Evolutionary conservation across 306 rosid species (phyloP).

Genomic region (Chamaecrista fasciculata): DNA sequence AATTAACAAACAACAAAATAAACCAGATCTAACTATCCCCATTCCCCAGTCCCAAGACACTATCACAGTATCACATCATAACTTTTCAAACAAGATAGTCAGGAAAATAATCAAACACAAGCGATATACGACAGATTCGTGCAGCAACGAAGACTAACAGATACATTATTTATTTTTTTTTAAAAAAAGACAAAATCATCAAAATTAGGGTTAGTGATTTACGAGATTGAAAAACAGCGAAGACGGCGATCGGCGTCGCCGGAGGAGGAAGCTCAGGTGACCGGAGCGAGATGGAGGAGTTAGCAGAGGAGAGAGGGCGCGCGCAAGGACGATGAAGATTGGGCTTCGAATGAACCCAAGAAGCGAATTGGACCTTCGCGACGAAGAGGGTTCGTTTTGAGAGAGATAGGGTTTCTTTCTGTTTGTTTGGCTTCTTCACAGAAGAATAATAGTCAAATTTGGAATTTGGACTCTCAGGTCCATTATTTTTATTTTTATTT

Average conservation of each 20-base stretch:
- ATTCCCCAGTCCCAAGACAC: not conserved
- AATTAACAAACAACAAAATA: not conserved
- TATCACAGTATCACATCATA: not conserved
- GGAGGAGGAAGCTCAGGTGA: conserved; percentile 29
- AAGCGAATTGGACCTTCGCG: conserved; percentile 80
- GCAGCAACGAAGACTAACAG: not conserved
- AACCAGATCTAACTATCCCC: not conserved
- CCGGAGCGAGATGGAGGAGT: conserved; percentile 71
- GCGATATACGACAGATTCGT: too few relatives aligned
- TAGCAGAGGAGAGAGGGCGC: conserved; percentile 35
- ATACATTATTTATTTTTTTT: too few relatives aligned
- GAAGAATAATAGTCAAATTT: conserved; percentile 32
- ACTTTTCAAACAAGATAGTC: not conserved
- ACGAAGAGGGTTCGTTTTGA: conserved; percentile 22
- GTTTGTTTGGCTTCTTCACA: not conserved
- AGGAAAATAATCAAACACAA: not conserved
- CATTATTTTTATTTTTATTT: conserved; percentile 42
- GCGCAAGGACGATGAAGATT: conserved; percentile 47
- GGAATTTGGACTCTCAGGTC: conserved; percentile 57
- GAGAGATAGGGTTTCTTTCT: conserved; percentile 46
- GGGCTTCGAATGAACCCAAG: conserved; percentile 81
- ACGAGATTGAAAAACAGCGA: conserved; percentile 24
- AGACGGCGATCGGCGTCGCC: not conserved
- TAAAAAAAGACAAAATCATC: too few relatives aligned
- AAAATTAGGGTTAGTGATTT: conserved; percentile 33